Evolutionary conservation across 148 eudicot species (phyloP).

Genomic region (Mesembryanthemum crystallinum): DNA sequence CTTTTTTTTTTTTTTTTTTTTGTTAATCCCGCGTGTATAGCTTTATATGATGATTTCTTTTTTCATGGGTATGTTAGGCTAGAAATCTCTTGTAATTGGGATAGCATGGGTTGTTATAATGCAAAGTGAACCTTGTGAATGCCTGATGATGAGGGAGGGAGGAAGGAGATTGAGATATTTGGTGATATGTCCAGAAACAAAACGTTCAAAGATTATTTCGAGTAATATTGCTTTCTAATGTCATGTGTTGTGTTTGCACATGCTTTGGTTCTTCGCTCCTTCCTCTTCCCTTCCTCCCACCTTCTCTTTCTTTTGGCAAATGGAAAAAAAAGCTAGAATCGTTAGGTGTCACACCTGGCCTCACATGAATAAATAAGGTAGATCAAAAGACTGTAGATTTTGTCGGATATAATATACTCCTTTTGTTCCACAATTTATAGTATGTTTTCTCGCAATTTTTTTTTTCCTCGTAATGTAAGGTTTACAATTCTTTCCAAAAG

Average conservation of each 20-base stretch:
- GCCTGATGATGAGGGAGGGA: conserved; percentile 23
- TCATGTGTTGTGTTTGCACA: background rate
- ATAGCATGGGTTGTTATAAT: conserved; percentile 29
- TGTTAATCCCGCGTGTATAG: conserved; percentile 36
- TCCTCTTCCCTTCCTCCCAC: too few relatives aligned
- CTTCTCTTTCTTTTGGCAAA: too few relatives aligned
- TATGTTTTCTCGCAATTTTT: too few relatives aligned
- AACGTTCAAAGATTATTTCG: conserved; percentile 14
- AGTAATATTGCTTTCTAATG: conserved; percentile 23
- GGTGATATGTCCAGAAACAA: conserved; percentile 29
- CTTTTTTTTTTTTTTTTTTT: conserved; percentile 16
- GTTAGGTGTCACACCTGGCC: too few relatives aligned
- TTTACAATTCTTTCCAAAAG: too few relatives aligned
- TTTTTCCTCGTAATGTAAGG: too few relatives aligned
- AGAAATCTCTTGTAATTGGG: conserved; percentile 34
- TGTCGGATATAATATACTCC: too few relatives aligned
- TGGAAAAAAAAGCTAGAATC: too few relatives aligned
- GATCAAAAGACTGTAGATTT: too few relatives aligned
- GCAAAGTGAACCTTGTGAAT: conserved; percentile 23
- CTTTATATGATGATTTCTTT: conserved; percentile 33
- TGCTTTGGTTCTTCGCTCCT: too few relatives aligned
- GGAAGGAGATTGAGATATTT: conserved; percentile 17
- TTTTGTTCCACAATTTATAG: too few relatives aligned
- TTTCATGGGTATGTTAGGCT: conserved; percentile 28
- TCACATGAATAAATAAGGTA: too few relatives aligned